Conservation (phyloP, 73 alveolate species). For the Paraurostyla sp. region DNA sequence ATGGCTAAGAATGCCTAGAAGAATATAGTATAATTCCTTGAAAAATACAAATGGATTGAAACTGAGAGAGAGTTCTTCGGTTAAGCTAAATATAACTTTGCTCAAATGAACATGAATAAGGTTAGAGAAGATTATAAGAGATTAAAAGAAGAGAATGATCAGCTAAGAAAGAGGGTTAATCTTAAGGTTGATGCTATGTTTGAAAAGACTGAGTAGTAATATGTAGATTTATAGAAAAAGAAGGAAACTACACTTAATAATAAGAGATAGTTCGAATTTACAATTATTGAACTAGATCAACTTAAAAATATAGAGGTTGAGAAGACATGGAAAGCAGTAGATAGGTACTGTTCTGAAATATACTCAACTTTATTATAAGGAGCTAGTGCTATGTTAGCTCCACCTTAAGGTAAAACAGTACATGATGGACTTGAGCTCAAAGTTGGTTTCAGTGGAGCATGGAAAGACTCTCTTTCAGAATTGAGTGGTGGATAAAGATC, state of each 20-base stretch:
- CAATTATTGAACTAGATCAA: slow-evolving; percentile 91
- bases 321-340: slow-evolving; percentile 85
- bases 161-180: slow-evolving; percentile 88
- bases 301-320: slow-evolving; percentile 79
- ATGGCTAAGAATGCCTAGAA: slow-evolving; percentile 67
- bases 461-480: slow-evolving; percentile 92
- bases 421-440: slow-evolving; percentile 94
- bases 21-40: slow-evolving; percentile 73
- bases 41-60: slow-evolving; percentile 56
- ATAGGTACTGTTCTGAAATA: slow-evolving; percentile 86
- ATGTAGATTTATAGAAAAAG: slow-evolving; percentile 79
- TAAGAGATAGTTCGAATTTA: slow-evolving; percentile 83
- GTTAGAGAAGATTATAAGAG: slow-evolving; percentile 65
- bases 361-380: slow-evolving; percentile 91
- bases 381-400: slow-evolving; percentile 92
- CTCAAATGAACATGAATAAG: slow-evolving; percentile 74
- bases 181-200: slow-evolving; percentile 94
- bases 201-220: slow-evolving; percentile 92
- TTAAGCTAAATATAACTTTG: slow-evolving; percentile 79
- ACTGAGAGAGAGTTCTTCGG: slow-evolving; percentile 87
- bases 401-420: slow-evolving; percentile 80
- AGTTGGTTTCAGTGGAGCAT: slow-evolving; percentile 95
- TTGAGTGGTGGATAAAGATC: slow-evolving; percentile 97
- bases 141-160: slow-evolving; percentile 81
- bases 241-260: slow-evolving; percentile 83